Base-by-base conservation (phyloP, 352 stramenopile species). In the Blastocystis sp. region DNA sequence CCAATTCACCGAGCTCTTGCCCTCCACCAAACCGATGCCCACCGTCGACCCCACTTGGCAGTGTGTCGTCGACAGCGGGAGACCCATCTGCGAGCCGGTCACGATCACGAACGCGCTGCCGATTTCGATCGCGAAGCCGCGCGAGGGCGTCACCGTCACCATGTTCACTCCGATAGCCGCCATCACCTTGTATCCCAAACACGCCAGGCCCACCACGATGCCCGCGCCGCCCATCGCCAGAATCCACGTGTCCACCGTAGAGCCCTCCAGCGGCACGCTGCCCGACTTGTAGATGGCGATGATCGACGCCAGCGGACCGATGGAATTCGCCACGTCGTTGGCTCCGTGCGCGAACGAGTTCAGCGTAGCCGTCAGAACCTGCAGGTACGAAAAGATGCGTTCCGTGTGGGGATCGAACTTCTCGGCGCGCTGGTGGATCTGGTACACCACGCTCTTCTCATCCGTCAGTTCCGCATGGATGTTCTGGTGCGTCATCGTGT, bases 281-380 rank as follows among this genome's bases (percentile, higher is more conserved):
- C 48, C 29, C 14, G 36, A n/a, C 9, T 87, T 86, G 36, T 51
- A 61, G 21, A 69, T 38, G 0, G 89, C 88, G 49, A 88, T 64
- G 3, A 90, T 84, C 1, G 88, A 88, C 0, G 65, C 46, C 4
- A 90, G 61, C 0, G 89, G 87, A 1, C 65, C 88, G 14, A 89
- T 90, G 7, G 89, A 86, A 71, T 91, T 91, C 7, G 88, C 88
- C 3, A 89, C 89, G 72, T 91, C 89, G 54, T 90, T 90, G 7
- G 88, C 84, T 16, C 89, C 89, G 67, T 91, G 89, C 0, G 89
- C 81, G 46, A 90, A 91, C 48, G 87, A 90, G 49, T 90, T 79
- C 34, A 91, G 71, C 24, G 84, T 88, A 38, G 89, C 81, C 1
- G 90, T 88, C 9, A 91, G 32, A 9, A 91, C 86, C 44, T 91